Evolutionary conservation across 768 basidiomycete species (phyloP), one percentile per base, ranked within the genome.

Genomic region (Russula griseocarnosa): DNA sequence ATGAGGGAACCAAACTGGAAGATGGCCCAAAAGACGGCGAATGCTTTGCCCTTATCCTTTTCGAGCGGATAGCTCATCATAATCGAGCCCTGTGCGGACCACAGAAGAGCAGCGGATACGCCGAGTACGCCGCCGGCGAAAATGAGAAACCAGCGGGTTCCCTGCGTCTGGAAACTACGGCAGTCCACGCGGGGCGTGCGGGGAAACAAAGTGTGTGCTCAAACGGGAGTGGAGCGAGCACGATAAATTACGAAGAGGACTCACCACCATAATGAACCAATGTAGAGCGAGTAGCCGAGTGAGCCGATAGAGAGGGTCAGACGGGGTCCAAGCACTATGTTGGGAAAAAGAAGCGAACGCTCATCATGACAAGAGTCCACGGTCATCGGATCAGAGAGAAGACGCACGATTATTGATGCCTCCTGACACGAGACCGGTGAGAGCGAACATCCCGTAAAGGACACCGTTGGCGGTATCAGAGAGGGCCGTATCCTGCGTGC

Each of bases 31-130:
- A 84, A 84, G 55, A 84, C 66, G 36, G 75, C 76, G 63, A 84
- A 82, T 20, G 76, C 77, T 63, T 73, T 74, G 16, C 83, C 83
- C 68, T 84, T 84, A 69, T 83, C 79, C 58, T 82, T 80, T 66
- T 84, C 83, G 2, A 80, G 75, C 5, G 83, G 83, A 63, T 83
- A 82, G 8, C 78, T 74, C 81, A 83, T 79, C 83, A 84, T 83
- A 66, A 84, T 73, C 2, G 74, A 61, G 13, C 82, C 82, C 66
- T 81, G 81, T 0, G 79, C 80, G 11, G 81, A 77, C 83, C 83
- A 85, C 26, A 84, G 72, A 38, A 84, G 69, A 10, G 82, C 78
- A 10, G 83, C 83, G 50, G 78, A 77, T 22, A 79, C 32, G 6
- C 83, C 83, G 40, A 84, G 78, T 47, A 84, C 61, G 8, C 77